phyloP scores from a whole-genome alignment of 805 yeast species.

The Lipomyces lipofer region DNA sequence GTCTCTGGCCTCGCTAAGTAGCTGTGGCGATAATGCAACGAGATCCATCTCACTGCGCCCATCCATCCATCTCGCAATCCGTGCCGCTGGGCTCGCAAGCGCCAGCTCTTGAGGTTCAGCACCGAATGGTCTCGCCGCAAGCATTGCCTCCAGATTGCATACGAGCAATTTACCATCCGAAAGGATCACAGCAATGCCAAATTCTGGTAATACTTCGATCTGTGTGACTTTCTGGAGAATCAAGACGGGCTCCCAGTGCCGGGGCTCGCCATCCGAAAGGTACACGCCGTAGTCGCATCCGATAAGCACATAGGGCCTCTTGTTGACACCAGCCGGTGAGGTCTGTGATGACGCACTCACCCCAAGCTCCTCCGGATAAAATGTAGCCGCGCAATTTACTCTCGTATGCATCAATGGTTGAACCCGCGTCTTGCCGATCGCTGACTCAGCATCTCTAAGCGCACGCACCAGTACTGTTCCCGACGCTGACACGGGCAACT shows the following conservation, averaged over 20 bases:
- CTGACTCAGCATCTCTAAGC: constrained; percentile 32
- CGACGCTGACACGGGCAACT: constrained; percentile 37
- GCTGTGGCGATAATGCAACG: constrained; percentile 43
- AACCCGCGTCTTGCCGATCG: constrained; percentile 17
- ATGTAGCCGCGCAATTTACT: constrained; percentile 48
- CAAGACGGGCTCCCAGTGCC: constrained; percentile 59
- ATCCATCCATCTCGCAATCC: constrained; percentile 7
- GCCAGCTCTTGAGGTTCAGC: too few relatives aligned
- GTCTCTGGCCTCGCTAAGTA: constrained; percentile 41
- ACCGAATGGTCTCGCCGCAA: constrained; percentile 37
- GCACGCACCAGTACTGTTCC: constrained; percentile 43
- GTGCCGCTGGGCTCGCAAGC: neutral
- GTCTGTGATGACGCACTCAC: constrained; percentile 25
- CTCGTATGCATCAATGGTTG: constrained; percentile 39
- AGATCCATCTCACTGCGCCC: constrained; percentile 1
- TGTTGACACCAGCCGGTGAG: too few relatives aligned
- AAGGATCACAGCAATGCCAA: constrained; percentile 58
- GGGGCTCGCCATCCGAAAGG: constrained; percentile 43
- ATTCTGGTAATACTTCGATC: constrained; percentile 58
- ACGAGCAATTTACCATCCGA: constrained; percentile 61
- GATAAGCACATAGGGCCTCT: constrained; percentile 43
- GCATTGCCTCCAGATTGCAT: constrained; percentile 61
- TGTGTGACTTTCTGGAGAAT: constrained; percentile 55
- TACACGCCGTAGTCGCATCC: constrained; percentile 69
- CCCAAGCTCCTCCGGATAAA: constrained; percentile 51